phyloP scores from a whole-genome alignment of 2,329 filamentous ascomycete species.

The Chaetomiaceae sp. region DNA sequence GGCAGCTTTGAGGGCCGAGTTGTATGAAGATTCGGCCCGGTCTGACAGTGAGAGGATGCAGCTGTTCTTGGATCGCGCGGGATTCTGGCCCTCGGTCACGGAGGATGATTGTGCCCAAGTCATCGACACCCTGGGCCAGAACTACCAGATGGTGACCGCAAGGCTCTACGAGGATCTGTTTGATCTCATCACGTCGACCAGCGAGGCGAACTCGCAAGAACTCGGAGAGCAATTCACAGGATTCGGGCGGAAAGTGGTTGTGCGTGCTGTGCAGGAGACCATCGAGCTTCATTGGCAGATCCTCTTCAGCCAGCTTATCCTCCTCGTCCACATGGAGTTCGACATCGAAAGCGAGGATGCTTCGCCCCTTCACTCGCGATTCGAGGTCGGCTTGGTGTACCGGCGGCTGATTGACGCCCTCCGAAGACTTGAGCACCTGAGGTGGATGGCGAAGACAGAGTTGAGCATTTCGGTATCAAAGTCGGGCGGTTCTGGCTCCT shows the following conservation, averaged over 20 bases:
- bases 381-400: constrained; percentile 67
- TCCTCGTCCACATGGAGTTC: constrained; percentile 81
- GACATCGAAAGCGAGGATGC: constrained; percentile 72
- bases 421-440: constrained; percentile 66
- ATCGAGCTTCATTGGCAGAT: constrained; percentile 67
- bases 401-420: constrained; percentile 65
- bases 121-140: constrained; percentile 62
- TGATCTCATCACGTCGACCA: constrained; percentile 40
- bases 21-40: constrained; percentile 67
- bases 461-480: constrained; percentile 46
- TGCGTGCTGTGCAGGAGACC: constrained; percentile 74
- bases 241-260: constrained; percentile 69
- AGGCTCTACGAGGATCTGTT: constrained; percentile 51
- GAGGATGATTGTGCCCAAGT: constrained; percentile 74
- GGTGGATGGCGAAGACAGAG: constrained; percentile 61
- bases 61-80: constrained; percentile 71
- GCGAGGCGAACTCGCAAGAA: constrained; percentile 43
- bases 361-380: constrained; percentile 47
- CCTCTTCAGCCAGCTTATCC: constrained; percentile 74
- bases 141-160: constrained; percentile 54
- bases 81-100: constrained; percentile 72
- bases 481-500: constrained; percentile 32
- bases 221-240: constrained; percentile 57
- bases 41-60: constrained; percentile 71
- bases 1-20: constrained; percentile 63